Evolutionary conservation across 164 flowering plant species (phyloP).

Genomic region (Sedum album): DNA sequence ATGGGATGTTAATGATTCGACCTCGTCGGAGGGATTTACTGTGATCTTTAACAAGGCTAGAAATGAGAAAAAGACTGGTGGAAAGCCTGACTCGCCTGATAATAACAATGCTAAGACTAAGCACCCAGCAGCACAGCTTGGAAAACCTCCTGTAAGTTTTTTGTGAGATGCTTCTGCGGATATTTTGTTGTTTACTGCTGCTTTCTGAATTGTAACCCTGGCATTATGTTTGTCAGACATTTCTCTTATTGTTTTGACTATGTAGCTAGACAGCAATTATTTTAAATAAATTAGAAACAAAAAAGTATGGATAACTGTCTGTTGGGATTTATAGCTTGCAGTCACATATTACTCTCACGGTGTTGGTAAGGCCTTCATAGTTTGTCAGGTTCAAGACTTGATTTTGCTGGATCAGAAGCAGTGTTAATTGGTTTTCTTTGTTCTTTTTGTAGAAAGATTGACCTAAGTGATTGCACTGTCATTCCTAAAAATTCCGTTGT

Average conservation of each 20-base stretch:
- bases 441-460: not conserved
- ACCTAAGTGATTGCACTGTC: not conserved
- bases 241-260: not conserved
- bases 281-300: not conserved
- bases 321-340: not conserved
- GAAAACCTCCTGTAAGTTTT: slow-evolving; percentile 9
- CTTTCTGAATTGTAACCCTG: too few species aligned
- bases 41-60: slow-evolving; percentile 10
- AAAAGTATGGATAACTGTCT: not conserved
- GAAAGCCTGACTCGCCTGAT: slow-evolving; percentile 5
- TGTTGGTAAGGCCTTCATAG: not conserved
- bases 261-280: not conserved
- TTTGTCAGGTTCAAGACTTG: too few species aligned
- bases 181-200: not conserved
- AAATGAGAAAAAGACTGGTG: slow-evolving; percentile 10
- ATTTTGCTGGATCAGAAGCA: too few species aligned
- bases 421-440: too few species aligned
- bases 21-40: slow-evolving; percentile 8
- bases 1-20: slow-evolving; percentile 11
- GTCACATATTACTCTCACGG: not conserved
- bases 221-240: not conserved
- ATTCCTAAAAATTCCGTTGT: not conserved
- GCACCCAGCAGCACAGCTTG: not conserved
- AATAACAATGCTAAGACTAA: not conserved
- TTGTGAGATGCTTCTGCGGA: not conserved